phyloP scores from a whole-genome alignment of 2,329 filamentous ascomycete species.

The Phialophora verrucosa region DNA sequence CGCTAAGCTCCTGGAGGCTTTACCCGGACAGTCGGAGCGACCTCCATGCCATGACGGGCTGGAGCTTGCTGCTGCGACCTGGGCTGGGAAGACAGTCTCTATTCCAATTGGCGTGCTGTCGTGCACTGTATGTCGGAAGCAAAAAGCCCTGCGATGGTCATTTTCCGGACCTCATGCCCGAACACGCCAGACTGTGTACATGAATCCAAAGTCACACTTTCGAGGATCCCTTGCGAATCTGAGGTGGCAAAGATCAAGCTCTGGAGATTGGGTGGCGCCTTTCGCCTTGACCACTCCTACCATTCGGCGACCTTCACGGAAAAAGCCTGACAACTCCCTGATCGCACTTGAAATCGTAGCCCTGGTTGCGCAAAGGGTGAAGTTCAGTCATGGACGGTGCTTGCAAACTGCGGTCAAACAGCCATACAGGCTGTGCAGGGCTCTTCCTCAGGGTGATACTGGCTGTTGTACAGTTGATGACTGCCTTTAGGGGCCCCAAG shows the following conservation, averaged over 20 bases:
- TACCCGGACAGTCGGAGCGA: neutral
- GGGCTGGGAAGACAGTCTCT: neutral
- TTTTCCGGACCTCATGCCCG: neutral
- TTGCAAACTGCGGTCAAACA: neutral
- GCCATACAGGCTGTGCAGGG: slow-evolving; percentile 3
- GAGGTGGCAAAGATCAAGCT: neutral
- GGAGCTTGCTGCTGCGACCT: neutral
- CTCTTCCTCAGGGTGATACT: neutral
- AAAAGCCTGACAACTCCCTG: neutral
- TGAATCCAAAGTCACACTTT: neutral
- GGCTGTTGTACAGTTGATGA: neutral
- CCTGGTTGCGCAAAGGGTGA: neutral
- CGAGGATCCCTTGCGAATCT: neutral
- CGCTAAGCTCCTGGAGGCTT: neutral
- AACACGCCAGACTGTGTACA: neutral
- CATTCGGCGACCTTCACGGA: neutral
- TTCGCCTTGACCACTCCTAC: neutral
- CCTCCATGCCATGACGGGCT: neutral
- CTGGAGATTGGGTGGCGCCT: neutral
- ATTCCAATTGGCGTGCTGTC: neutral
- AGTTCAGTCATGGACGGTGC: neutral
- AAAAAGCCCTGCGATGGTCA: neutral
- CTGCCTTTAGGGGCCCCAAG: neutral
- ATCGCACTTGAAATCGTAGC: neutral
- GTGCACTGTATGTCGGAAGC: no score